Evolutionary conservation across 108 stramenopile genomes (phyloP).

Genomic region (Bacterosira constricta): DNA sequence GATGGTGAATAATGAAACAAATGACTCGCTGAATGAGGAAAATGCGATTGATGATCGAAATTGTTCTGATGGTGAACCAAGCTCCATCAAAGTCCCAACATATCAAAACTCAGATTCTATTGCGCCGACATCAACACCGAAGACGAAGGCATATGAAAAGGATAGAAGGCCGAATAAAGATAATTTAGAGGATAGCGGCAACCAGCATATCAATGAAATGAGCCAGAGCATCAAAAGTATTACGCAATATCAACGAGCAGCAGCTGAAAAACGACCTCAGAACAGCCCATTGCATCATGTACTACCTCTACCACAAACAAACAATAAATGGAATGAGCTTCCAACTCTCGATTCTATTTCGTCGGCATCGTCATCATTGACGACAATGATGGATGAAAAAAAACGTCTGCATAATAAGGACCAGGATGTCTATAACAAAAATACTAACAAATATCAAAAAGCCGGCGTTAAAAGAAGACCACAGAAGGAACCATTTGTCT

Average conservation of each 20-base stretch:
- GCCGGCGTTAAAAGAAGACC: neutral
- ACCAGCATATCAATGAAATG: neutral
- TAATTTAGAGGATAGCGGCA: neutral
- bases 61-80: no score
- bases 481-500: slow-evolving; percentile 1
- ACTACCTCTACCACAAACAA: neutral
- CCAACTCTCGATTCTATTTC: neutral
- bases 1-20: neutral
- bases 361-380: neutral
- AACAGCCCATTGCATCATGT: neutral
- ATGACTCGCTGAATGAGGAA: neutral
- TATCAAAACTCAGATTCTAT: neutral
- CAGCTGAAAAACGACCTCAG: neutral
- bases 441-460: neutral
- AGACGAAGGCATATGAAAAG: neutral
- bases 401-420: neutral
- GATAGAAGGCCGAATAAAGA: neutral
- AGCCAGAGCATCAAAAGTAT: neutral
- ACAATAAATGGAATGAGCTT: neutral
- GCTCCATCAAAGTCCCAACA: neutral
- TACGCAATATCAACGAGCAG: neutral
- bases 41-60: neutral
- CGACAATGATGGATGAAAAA: neutral
- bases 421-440: neutral
- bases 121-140: neutral